Conservation (phyloP, 768 basidiomycete species). For the Tylopilus subfusipes region DNA sequence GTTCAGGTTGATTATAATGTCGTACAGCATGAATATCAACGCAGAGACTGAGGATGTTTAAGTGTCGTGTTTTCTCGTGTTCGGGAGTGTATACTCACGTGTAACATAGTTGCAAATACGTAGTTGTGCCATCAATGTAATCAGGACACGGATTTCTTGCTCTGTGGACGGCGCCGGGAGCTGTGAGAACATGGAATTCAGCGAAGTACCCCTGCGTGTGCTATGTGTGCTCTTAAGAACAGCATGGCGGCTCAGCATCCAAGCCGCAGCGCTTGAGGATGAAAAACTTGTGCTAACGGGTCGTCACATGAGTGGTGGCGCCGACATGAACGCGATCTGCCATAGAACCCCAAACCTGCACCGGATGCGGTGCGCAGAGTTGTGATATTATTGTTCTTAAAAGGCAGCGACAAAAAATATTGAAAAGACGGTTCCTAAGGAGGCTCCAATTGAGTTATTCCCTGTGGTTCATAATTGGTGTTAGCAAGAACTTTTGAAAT, state of each 20-base stretch:
- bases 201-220: too few relatives aligned
- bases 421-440: too few relatives aligned
- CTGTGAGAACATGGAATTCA: constrained; percentile 11
- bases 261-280: neutral
- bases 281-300: neutral
- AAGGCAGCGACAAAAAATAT: too few relatives aligned
- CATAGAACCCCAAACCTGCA: too few relatives aligned
- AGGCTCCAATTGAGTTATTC: too few relatives aligned
- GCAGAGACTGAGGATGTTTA: constrained; percentile 12
- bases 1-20: constrained; percentile 20
- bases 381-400: neutral
- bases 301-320: neutral
- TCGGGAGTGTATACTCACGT: neutral
- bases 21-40: constrained; percentile 17
- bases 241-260: neutral
- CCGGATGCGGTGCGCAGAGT: neutral
- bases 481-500: too few relatives aligned
- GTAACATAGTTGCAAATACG: constrained; percentile 17
- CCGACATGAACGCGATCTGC: neutral
- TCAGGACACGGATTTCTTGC: neutral
- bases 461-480: too few relatives aligned
- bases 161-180: neutral
- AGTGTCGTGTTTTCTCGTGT: neutral
- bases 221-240: neutral
- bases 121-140: constrained; percentile 11